phyloP scores from a whole-genome alignment of 129 eudicot species.

The Heracleum sosnowskyi region DNA sequence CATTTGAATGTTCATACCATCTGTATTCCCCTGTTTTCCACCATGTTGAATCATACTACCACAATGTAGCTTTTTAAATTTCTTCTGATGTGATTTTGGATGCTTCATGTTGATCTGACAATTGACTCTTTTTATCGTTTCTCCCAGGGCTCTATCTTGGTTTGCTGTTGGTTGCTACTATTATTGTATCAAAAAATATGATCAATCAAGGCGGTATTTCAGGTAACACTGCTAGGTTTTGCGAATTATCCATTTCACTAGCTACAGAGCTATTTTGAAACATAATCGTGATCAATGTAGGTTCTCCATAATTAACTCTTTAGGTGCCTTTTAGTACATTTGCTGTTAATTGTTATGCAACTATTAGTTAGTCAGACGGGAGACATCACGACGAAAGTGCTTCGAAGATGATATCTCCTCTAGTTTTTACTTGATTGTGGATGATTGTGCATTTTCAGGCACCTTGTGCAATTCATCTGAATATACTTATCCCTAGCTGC shows the following conservation, averaged over 20 bases:
- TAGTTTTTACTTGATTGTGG: background rate
- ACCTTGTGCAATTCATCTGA: too few species aligned
- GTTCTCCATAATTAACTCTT: background rate
- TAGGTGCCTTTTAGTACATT: background rate
- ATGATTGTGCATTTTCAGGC: background rate
- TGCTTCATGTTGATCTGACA: background rate
- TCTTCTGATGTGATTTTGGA: background rate
- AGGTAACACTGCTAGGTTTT: slow-evolving; percentile 36
- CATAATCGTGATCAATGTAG: background rate
- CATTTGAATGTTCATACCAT: background rate
- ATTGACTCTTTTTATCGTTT: background rate
- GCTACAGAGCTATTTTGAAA: background rate
- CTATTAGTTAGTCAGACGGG: background rate
- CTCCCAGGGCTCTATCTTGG: slow-evolving; percentile 90
- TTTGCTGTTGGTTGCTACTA: slow-evolving; percentile 98
- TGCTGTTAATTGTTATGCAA: background rate
- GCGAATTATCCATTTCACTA: background rate
- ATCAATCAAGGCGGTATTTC: slow-evolving; percentile 92
- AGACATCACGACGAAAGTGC: background rate
- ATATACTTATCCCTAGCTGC: too few species aligned
- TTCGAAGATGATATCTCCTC: background rate
- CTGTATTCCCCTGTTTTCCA: background rate
- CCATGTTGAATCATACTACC: background rate
- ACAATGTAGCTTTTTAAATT: background rate
- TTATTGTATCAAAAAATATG: slow-evolving; percentile 87